Base-by-base conservation (phyloP, 441 rosid genomes). In the Populus hybrid region DNA sequence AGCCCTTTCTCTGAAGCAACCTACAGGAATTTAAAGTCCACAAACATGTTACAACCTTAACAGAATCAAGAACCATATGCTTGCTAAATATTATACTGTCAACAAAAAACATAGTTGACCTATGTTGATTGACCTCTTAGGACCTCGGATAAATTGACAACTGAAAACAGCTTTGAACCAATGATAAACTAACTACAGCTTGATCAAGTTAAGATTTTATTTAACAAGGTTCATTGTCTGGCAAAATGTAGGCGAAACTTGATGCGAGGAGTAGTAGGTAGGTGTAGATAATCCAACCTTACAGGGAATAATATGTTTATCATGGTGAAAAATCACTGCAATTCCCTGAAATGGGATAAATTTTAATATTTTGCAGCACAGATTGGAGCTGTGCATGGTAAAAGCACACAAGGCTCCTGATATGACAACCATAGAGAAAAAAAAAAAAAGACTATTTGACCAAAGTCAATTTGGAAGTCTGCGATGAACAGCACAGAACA, bases 1-100 rank as follows among this genome's bases (percentile, higher is more conserved):
- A 94, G 91, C 26, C 98, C 98, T 75, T 90, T 93, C 79, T 91
- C 95, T 21, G 95, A 90, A 79, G 99, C 99, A 86, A 93, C 97
- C 99, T 97, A 83, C 80, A 82, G 59, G 31, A 40, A 77, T 71
- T 75, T 31, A 65, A 71, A 74, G 65, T 9, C 75, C 63, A 69
- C 21, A 29, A 14, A 63, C 45, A 73, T 21, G 31, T 42, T 71
- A 45, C 45, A 78, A 16, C 24, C 31, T 11, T 65, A 4, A 70
- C 56, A 64, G 50, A 74, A 75, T 63, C 1, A 28, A 72, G 7
- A 16, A 74, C 35, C 14, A 38, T 36, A 21, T 1, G 8, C 56
- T 64, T 68, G 50, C 12, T 4, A 40, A 53, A 64, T n/a, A 66
- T 6, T 64, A 38, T 75, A 63, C 53, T 67, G 61, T 6, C 6